Base-by-base conservation (phyloP, 192 early-diverging fungal genomes). In the Gaertneriomyces semiglobifer region DNA sequence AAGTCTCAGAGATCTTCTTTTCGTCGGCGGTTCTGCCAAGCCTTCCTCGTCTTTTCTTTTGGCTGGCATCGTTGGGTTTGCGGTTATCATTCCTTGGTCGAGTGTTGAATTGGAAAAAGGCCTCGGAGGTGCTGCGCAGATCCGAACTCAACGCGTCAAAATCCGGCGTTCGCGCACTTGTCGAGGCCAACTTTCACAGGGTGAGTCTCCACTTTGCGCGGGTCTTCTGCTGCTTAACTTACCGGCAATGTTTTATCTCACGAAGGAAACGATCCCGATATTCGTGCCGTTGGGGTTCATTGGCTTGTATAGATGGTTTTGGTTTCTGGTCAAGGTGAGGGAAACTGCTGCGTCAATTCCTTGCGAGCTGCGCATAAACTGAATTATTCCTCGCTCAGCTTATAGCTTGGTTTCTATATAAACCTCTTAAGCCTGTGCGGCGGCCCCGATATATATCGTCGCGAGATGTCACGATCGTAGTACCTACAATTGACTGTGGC, bases 401-500 rank as follows among this genome's bases (percentile, higher is more conserved):
- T 2, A 44, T 83, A 0, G 88, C 86, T 33, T 89, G 76, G 65
- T 69, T 74, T 39, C 77, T 87, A 7, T 89, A 89, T 71, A 70
- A 79, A 14, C 88, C 88, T 2, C 74, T 81, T 61, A 65, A 72
- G 53, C 88, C 88, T 11, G 77, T 79, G 42, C 55, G 69, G 8
- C 74, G 80, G 40, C 87, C 88, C 12, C 81, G 81, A 42, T 88
- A 84, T 75, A 62, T 53, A 14, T 18, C 85, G 5, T 73, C 74
- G 48, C 74, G 81, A 55, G 87, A 89, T 55, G 88, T 88, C 9
- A 89, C 86, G 33, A 87, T 89, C 69, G 65, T 88, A 48, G 87
- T 89, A 1, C 85, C 87, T n/a, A 89, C 88, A 38, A 89, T 89
- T 65, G 88, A 89, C 73, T 86, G 86, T 7, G 88, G 88, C 56